Evolutionary conservation across 331 rosid genomes (phyloP), one percentile per base, ranked within the genome.

Genomic region (Erythrophleum ivorense): DNA sequence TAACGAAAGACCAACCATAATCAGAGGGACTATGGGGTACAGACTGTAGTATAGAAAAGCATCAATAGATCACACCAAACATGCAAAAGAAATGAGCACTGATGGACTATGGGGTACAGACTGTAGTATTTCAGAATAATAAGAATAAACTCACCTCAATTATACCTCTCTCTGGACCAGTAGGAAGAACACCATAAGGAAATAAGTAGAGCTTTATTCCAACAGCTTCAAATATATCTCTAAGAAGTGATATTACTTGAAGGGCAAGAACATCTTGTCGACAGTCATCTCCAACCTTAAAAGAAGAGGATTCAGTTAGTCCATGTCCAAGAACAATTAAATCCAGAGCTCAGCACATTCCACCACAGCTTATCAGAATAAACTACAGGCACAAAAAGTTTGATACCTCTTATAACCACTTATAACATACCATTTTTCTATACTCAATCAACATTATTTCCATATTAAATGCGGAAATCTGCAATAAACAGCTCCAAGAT

Each of bases 261-360:
- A 96, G 97, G 79, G 99, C 99, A 80, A 96, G 98, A 83, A 96
- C 97, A 85, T 96, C 99, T 89, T 96, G 99, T 78, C 99, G 91
- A 87, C 99, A 96, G 88, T 96, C 99, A 86, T 96, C 99, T 90
- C 99, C 99, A 77, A 93, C 98, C 99, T 93, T 75, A 40, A 85
- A 87, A 13, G 4, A 86, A 86, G 40, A 84, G 69, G 80, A 73
- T 75, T 60, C n/a, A 43, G 79, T 88, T 68, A 89, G 79, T 45
- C 75, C 75, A 71, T 1, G 57, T 71, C 84, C 68, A 77, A 79
- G 65, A 84, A 55, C 5, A 18, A 54, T 38, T 19, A 57, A 73
- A 38, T 36, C 3, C 57, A 31, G 46, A 63, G 64, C 46, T 66
- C 24, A 52, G 73, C 80, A 80, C n/a, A 54, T 43, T 80, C 46